These are phyloP conservation scores for Eucalyptus leucophloia DNA, from an alignment of 345 rosid genomes.

Conservation along the genomic window DNA sequence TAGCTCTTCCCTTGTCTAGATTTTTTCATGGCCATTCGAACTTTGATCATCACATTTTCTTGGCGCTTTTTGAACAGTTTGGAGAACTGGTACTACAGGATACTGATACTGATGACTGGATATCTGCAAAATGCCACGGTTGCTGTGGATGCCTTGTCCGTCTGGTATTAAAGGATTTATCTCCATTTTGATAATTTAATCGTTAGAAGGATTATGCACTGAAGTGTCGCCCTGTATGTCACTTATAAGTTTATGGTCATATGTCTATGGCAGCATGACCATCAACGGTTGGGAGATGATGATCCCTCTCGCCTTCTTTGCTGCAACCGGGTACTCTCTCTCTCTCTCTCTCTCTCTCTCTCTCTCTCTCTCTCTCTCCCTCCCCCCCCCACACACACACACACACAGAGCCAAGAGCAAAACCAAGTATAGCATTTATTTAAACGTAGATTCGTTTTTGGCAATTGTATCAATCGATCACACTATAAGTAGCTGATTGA, in stretches of 20 bases:
- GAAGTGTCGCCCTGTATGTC: background rate
- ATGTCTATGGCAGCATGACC: slow-evolving; percentile 7
- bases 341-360: background rate
- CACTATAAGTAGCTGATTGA: background rate
- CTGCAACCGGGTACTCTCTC: slow-evolving; percentile 20
- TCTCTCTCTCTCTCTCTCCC: background rate
- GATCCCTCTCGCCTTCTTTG: slow-evolving; percentile 30
- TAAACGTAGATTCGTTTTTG: background rate
- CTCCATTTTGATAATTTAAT: background rate
- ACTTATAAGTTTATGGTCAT: background rate
- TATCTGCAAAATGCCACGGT: slow-evolving; percentile 11
- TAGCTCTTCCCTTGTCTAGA: background rate
- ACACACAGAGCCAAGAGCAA: background rate
- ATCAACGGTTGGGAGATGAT: slow-evolving; percentile 35
- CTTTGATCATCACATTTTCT: background rate
- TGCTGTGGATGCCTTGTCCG: slow-evolving; percentile 26
- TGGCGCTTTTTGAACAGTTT: background rate
- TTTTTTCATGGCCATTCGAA: background rate
- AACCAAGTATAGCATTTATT: background rate
- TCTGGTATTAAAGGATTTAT: background rate
- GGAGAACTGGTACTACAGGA: slow-evolving; percentile 38
- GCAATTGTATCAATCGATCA: background rate
- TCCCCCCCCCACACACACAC: background rate
- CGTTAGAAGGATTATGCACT: background rate
- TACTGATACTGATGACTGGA: slow-evolving; percentile 25